Conservation (phyloP, 2,329 filamentous ascomycete species). For the Aureobasidium mangrovei region DNA sequence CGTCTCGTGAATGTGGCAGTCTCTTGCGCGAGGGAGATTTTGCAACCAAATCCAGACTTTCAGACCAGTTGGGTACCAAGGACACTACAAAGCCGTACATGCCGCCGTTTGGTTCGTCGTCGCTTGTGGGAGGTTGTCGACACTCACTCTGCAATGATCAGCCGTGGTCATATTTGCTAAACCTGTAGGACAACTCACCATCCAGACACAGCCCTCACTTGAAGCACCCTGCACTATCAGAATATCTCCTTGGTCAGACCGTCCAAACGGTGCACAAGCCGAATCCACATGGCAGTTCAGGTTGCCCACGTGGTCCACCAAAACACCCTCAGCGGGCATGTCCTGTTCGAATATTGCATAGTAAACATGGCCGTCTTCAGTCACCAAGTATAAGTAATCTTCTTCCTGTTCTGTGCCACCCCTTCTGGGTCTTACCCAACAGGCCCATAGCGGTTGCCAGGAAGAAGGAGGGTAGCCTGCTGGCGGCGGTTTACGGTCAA, state of each 20-base stretch:
- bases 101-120: not conserved
- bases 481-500: not conserved
- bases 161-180: not conserved
- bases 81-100: constrained; percentile 5
- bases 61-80: constrained; percentile 50
- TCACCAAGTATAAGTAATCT: constrained; percentile 76
- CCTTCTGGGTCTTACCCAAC: constrained; percentile 73
- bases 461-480: not conserved
- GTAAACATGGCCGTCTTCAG: constrained; percentile 76
- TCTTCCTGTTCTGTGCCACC: constrained; percentile 53
- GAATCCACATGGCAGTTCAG: constrained; percentile 68
- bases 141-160: constrained; percentile 6
- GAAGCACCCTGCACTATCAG: not conserved
- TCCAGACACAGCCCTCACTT: constrained; percentile 8
- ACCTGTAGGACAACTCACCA: not conserved
- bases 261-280: constrained; percentile 63
- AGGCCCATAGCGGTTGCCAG: constrained; percentile 51
- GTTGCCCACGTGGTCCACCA: constrained; percentile 48
- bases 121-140: not conserved
- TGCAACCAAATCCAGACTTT: constrained; percentile 40
- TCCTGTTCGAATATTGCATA: constrained; percentile 59
- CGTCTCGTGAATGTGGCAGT: constrained; percentile 17
- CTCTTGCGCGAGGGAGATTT: not conserved
- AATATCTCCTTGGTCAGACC: constrained; percentile 40
- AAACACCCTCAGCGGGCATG: constrained; percentile 42